A percentile compares a stretch with the other conserved stretches of the same genome.
Evolutionary conservation across 1,139 yeast species (phyloP).

Genomic region (Zygoascus hellenicus): DNA sequence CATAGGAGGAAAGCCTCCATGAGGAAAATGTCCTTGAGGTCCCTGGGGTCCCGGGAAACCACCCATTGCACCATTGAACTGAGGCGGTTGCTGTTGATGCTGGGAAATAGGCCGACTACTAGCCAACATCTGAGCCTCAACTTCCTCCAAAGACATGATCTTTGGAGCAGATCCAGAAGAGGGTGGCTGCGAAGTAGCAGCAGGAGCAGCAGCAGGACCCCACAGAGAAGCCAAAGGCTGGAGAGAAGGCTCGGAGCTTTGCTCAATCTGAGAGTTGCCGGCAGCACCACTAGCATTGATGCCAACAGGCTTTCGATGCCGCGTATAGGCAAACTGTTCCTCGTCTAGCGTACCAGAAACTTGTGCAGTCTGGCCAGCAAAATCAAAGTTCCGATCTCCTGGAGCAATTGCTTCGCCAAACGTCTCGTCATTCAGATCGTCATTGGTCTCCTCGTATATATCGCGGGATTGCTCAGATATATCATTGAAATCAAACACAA

Average conservation of each 20-base stretch:
- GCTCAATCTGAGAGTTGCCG: conserved; percentile 19
- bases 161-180: conserved; percentile 21
- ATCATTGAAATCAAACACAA: conserved; percentile 67
- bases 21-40: conserved; percentile 12
- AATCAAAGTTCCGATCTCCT: conserved; percentile 65
- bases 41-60: conserved; percentile 20
- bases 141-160: conserved; percentile 64
- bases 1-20: conserved; percentile 6
- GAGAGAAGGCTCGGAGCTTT: conserved; percentile 35
- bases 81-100: conserved; percentile 9
- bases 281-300: conserved; percentile 15
- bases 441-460: conserved; percentile 62
- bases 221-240: conserved; percentile 66
- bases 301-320: conserved; percentile 17
- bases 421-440: conserved; percentile 81
- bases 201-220: conserved; percentile 40
- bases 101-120: conserved; percentile 10
- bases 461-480: conserved; percentile 72
- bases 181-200: conserved; percentile 20
- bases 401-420: conserved; percentile 56
- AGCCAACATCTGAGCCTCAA: conserved; percentile 63
- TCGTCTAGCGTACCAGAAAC: conserved; percentile 31
- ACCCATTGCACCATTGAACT: conserved; percentile 10
- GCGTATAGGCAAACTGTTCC: conserved; percentile 28
- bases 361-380: conserved; percentile 45